These are phyloP conservation scores for Stephania cephalantha DNA, from an alignment of 164 flowering plant genomes.

Conservation along the genomic window DNA sequence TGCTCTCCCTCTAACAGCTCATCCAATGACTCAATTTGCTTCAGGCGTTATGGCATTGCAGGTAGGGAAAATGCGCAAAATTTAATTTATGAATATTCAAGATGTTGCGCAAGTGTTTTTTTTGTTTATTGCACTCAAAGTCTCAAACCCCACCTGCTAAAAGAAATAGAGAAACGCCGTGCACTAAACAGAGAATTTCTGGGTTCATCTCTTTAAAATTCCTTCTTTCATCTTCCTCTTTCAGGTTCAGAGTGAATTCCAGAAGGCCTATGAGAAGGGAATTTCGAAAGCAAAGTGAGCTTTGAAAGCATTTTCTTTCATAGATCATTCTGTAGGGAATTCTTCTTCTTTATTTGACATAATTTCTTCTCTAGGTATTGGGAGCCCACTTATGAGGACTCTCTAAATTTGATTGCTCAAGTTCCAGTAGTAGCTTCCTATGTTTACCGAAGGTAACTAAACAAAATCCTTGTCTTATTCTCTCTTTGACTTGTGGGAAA, in stretches of 20 bases:
- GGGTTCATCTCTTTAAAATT: neutral
- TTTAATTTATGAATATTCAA: neutral
- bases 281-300: constrained; percentile 77
- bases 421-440: constrained; percentile 81
- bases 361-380: constrained; percentile 52
- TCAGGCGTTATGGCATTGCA: constrained; percentile 98
- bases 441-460: constrained; percentile 78
- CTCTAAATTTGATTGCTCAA: constrained; percentile 86
- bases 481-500: neutral
- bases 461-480: neutral
- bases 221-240: constrained; percentile 10
- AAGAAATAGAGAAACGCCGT: neutral
- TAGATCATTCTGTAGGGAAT: neutral
- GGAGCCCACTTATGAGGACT: constrained; percentile 96
- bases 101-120: neutral
- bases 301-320: neutral
- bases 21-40: constrained; percentile 98
- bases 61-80: constrained; percentile 34
- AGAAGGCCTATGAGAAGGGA: constrained; percentile 94
- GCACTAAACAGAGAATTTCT: neutral
- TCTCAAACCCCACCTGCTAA: neutral
- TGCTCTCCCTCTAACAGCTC: constrained; percentile 74
- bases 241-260: constrained; percentile 96
- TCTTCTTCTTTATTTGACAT: constrained; percentile 1
- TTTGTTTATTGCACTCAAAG: neutral